These are phyloP conservation scores for Cyberlindnera saturnus DNA, from an alignment of 805 yeast genomes.

Conservation along the genomic window DNA sequence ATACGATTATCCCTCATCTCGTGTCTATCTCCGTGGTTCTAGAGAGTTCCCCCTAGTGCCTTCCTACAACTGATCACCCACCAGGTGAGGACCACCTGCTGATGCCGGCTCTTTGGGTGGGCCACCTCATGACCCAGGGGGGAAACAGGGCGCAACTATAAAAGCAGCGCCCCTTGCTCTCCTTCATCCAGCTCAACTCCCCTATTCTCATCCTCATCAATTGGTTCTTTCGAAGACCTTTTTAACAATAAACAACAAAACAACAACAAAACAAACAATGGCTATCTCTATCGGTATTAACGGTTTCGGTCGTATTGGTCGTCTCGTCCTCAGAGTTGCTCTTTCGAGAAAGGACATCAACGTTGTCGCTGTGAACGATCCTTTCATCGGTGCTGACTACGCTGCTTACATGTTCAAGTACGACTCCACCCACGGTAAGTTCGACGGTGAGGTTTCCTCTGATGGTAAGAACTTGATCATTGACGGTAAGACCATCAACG, in stretches of 20 bases:
- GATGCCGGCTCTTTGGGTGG: not conserved
- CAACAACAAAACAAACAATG: slow-evolving; percentile 24
- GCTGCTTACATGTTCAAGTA: slow-evolving; percentile 73
- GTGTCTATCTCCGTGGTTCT: no score
- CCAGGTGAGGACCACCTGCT: no score
- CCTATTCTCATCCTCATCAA: not conserved
- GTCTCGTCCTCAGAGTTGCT: slow-evolving; percentile 83
- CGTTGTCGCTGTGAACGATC: slow-evolving; percentile 65
- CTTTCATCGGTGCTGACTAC: slow-evolving; percentile 61
- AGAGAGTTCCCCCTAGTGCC: no score
- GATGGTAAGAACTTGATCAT: slow-evolving; percentile 45
- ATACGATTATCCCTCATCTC: no score
- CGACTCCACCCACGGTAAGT: slow-evolving; percentile 66
- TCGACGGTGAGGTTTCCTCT: slow-evolving; percentile 53
- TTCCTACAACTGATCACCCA: no score
- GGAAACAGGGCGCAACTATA: not conserved
- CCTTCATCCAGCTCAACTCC: not conserved
- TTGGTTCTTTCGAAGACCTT: not conserved
- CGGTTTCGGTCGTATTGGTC: slow-evolving; percentile 94
- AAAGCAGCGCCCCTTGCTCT: not conserved
- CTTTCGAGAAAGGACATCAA: slow-evolving; percentile 46
- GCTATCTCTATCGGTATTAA: slow-evolving; percentile 65
- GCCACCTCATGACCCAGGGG: not conserved
- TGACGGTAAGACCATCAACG: slow-evolving; percentile 44
- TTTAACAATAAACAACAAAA: not conserved